Evolutionary conservation across 306 rosid species (phyloP).

Genomic region (Inga leiocalycina): DNA sequence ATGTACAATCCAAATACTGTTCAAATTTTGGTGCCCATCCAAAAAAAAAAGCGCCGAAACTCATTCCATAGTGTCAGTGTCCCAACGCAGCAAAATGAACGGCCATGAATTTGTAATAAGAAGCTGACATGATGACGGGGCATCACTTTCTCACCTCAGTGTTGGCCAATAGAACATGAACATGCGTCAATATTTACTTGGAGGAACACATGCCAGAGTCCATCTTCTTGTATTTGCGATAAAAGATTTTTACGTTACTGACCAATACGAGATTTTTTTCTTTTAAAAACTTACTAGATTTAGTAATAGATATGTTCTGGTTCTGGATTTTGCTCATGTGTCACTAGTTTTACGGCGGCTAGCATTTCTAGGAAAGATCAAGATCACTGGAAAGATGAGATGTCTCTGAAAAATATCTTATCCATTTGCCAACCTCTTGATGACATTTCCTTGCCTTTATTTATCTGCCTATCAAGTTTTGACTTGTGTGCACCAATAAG

Average conservation of each 20-base stretch:
- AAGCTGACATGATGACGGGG: conserved; percentile 17
- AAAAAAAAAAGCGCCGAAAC: too few species aligned
- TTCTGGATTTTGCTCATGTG: neutral
- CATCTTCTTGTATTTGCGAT: neutral
- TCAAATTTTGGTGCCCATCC: too few species aligned
- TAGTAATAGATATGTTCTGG: neutral
- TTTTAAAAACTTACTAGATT: neutral
- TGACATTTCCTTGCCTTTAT: neutral
- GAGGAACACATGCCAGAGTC: neutral
- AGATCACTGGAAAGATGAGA: neutral
- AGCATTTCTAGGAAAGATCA: neutral
- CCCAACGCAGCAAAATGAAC: conserved; percentile 32
- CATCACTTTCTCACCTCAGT: conserved; percentile 9
- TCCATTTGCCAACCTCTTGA: neutral
- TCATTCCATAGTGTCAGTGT: neutral
- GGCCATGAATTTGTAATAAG: conserved; percentile 26
- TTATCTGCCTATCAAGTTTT: neutral
- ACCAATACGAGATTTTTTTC: neutral
- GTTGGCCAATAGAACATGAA: neutral
- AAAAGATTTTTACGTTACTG: neutral
- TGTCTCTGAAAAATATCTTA: neutral
- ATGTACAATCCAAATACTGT: too few species aligned
- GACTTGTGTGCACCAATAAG: neutral
- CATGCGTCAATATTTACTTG: conserved; percentile 24
- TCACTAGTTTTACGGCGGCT: neutral